phyloP scores from a whole-genome alignment of 176 grass and related monocot species.

The Musa troglodytarum region DNA sequence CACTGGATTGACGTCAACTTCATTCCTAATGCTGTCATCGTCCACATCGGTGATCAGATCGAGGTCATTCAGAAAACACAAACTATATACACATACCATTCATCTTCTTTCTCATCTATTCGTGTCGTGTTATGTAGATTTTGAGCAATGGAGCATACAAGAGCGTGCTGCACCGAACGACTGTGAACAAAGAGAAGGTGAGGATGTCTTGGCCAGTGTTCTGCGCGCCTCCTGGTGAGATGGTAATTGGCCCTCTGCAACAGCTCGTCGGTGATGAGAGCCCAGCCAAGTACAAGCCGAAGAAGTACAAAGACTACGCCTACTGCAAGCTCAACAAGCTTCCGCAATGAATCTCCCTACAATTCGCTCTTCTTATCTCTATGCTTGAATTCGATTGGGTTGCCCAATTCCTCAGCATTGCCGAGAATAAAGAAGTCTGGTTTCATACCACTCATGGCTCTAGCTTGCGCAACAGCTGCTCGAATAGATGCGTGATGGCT shows the following conservation, averaged over 20 bases:
- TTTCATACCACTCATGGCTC: too few species aligned
- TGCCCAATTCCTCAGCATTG: too few species aligned
- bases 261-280: slow-evolving; percentile 32
- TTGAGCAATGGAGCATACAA: slow-evolving; percentile 77
- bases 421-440: too few species aligned
- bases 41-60: slow-evolving; percentile 29
- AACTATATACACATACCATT: neutral
- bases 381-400: too few species aligned
- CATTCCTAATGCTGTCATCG: slow-evolving; percentile 41
- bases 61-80: too few species aligned
- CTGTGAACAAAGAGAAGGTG: slow-evolving; percentile 47
- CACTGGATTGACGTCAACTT: slow-evolving; percentile 44
- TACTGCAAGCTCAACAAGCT: slow-evolving; percentile 84
- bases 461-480: too few species aligned
- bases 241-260: slow-evolving; percentile 47
- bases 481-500: too few species aligned
- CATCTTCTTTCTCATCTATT: neutral
- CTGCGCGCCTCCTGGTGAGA: slow-evolving; percentile 37
- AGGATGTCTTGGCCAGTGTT: slow-evolving; percentile 79
- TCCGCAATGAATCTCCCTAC: slow-evolving; percentile 28
- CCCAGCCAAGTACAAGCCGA: slow-evolving; percentile 58
- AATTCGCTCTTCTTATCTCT: too few species aligned
- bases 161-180: slow-evolving; percentile 56
- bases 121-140: slow-evolving; percentile 22
- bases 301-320: slow-evolving; percentile 66